phyloP scores from a whole-genome alignment of 352 stramenopile genomes.

The Salisapilia sapeloensis region DNA sequence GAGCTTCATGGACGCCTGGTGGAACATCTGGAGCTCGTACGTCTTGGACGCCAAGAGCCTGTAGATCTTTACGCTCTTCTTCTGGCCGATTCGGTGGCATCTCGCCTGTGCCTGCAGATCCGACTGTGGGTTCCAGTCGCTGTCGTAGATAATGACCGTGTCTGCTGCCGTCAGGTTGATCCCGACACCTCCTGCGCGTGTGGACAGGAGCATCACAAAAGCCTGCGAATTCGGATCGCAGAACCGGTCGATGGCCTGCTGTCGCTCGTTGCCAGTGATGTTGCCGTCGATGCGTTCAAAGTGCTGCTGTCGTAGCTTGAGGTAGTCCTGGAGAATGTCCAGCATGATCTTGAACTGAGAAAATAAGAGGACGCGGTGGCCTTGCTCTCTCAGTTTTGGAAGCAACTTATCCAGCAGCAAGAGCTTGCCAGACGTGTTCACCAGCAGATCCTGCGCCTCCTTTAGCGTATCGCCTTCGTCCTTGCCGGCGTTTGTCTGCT shows the following conservation, averaged over 20 bases:
- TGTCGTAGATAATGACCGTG: slow-evolving; percentile 92
- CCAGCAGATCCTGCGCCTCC: slow-evolving; percentile 77
- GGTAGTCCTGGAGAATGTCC: slow-evolving; percentile 98
- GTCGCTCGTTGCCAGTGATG: slow-evolving; percentile 92
- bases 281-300: slow-evolving; percentile 98
- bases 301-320: slow-evolving; percentile 81
- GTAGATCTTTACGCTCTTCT: slow-evolving; percentile 89
- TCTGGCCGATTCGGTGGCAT: slow-evolving; percentile 88
- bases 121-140: slow-evolving; percentile 98
- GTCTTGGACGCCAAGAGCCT: slow-evolving; percentile 83
- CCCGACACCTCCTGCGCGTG: slow-evolving; percentile 92
- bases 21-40: slow-evolving; percentile 90
- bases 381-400: slow-evolving; percentile 88
- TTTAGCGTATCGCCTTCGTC: slow-evolving; percentile 37
- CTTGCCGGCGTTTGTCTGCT: slow-evolving; percentile 26
- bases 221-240: slow-evolving; percentile 38
- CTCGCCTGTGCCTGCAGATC: slow-evolving; percentile 85
- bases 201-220: slow-evolving; percentile 98
- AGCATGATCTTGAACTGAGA: slow-evolving; percentile 99
- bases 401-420: slow-evolving; percentile 98
- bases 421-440: slow-evolving; percentile 94
- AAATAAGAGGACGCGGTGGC: slow-evolving; percentile 97
- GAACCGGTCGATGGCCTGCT: slow-evolving; percentile 88
- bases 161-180: slow-evolving; percentile 93
- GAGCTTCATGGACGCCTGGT: slow-evolving; percentile 84